Evolutionary conservation across 192 early-diverging fungal genomes (phyloP), one percentile per base, ranked within the genome.

Genomic region (Podochytrium sp.): DNA sequence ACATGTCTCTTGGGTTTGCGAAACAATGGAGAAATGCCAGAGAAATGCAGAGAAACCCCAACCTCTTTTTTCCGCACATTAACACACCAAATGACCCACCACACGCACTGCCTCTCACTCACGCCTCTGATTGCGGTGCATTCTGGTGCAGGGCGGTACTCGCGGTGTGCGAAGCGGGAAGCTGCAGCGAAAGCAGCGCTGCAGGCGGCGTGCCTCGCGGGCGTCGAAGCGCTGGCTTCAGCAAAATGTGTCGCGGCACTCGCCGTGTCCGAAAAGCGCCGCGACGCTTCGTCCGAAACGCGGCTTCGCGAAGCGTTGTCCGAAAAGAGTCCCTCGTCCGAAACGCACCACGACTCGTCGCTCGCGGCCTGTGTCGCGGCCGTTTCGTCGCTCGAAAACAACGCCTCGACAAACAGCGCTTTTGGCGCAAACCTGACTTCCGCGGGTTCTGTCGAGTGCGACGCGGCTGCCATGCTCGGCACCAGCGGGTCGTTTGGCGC

Each of bases 351-450:
- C 25, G 50, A 41, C 6, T 30, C 35, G 43, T 25, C 42, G 37
- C 43, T 68, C 73, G 35, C 65, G 5, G 51, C 33, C 5, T 29
- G 18, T 12, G 43, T 25, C 30, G 56, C 57, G 3, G 75, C 65
- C 10, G 27, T 60, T 14, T 20, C 49, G 29, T 20, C 23, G 33
- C 75, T 91, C 10, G 85, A 91, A 65, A 68, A 81, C 50, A 66
- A 75, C 0, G 79, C 82, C 12, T 51, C 75, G 0, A 90, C 90
- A 25, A 90, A 91, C 61, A 81, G 85, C 6, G 92, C 92, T 0
- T 74, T 73, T 56, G 95, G 94, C 30, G 93, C 92, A 0, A 97
- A 97, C 73, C 82, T 95, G 18, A 93, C 90, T 23, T 76, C 92
- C 0, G 60, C 79, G 0, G 93, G 92, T 1, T 72, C 61, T 6